Conservation (phyloP, 177 flowering plant species). For the Vitis hybrid region DNA sequence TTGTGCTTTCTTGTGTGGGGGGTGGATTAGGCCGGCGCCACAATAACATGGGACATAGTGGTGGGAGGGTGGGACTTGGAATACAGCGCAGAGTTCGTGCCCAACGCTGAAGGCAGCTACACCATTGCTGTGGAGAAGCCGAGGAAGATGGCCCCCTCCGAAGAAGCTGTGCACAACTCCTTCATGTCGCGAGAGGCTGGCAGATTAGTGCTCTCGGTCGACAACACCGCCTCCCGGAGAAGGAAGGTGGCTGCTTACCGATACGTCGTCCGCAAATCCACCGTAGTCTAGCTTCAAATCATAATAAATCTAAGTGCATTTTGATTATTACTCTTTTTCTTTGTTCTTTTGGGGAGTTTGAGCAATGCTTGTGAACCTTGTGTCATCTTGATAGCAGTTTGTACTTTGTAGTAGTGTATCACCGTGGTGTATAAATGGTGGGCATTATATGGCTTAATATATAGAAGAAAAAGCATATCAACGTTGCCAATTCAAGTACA, state of each 20-base stretch:
- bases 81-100: slow-evolving; percentile 88
- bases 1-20: neutral
- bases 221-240: slow-evolving; percentile 68
- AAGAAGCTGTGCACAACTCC: slow-evolving; percentile 74
- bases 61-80: slow-evolving; percentile 98
- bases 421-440: slow-evolving; percentile 23
- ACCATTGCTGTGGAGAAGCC: slow-evolving; percentile 72
- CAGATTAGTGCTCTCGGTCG: slow-evolving; percentile 78
- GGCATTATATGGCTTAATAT: slow-evolving; percentile 4
- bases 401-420: neutral
- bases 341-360: slow-evolving; percentile 8
- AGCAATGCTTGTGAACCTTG: slow-evolving; percentile 10
- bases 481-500: neutral
- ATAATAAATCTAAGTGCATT: too few relatives aligned
- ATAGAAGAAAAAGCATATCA: slow-evolving; percentile 2
- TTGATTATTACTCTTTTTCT: neutral
- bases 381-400: neutral
- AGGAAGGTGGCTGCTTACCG: slow-evolving; percentile 93
- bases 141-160: slow-evolving; percentile 40
- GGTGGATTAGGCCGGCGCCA: slow-evolving; percentile 62
- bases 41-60: slow-evolving; percentile 94
- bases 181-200: slow-evolving; percentile 72
- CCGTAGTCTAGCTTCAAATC: slow-evolving; percentile 15
- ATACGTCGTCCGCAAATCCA: slow-evolving; percentile 76
- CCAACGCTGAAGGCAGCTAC: slow-evolving; percentile 73